phyloP scores from a whole-genome alignment of 352 stramenopile species.

The Pseudoperonospora humuli region DNA sequence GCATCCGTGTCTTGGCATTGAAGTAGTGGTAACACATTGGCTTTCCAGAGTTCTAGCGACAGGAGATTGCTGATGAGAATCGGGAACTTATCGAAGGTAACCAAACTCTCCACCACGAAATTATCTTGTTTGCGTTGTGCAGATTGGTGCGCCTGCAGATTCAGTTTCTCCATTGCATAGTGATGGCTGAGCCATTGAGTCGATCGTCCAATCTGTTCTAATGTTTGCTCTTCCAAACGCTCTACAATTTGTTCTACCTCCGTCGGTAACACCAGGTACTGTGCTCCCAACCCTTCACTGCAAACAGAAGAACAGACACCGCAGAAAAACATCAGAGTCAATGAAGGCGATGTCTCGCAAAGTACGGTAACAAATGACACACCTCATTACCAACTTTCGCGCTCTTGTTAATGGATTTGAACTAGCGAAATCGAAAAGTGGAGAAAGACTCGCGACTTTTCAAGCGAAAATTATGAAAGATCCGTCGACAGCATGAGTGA shows the following conservation, averaged over 20 bases:
- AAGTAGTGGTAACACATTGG: too few relatives aligned
- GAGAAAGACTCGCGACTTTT: constrained; percentile 21
- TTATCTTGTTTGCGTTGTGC: constrained; percentile 80
- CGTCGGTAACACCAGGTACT: constrained; percentile 64
- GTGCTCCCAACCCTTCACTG: constrained; percentile 18
- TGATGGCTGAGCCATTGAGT: constrained; percentile 85
- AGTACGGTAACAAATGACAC: neutral
- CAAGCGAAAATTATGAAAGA: constrained; percentile 20
- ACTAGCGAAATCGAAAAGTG: constrained; percentile 9
- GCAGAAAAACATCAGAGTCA: too few relatives aligned
- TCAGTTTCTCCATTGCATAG: constrained; percentile 87
- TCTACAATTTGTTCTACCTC: constrained; percentile 87
- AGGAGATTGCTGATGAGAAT: too few relatives aligned
- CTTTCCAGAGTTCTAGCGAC: too few relatives aligned
- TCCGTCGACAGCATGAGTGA: neutral
- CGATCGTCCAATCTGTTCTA: constrained; percentile 51
- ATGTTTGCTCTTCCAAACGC: constrained; percentile 41
- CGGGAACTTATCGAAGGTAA: constrained; percentile 89
- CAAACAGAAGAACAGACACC: too few relatives aligned
- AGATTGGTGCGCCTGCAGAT: constrained; percentile 89
- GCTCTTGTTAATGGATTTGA: neutral
- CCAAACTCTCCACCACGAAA: constrained; percentile 87
- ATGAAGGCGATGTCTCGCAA: too few relatives aligned
- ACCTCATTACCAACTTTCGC: too few relatives aligned
- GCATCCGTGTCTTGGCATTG: too few relatives aligned